These are phyloP conservation scores for Clarireedia monteithiana DNA, from an alignment of 2,329 filamentous ascomycete species.

Conservation along the genomic window DNA sequence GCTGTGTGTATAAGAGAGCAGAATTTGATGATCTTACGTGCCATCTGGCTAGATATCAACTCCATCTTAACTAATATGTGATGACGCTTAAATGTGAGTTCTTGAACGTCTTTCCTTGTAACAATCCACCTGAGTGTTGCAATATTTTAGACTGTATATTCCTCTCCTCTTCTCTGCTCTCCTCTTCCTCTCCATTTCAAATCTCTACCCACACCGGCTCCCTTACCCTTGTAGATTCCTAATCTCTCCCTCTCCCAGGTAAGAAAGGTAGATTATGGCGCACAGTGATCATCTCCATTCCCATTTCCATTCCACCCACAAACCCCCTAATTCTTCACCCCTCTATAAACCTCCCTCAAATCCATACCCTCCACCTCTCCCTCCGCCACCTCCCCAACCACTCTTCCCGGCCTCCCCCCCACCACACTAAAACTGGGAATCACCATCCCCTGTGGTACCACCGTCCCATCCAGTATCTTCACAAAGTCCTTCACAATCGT, in stretches of 20 bases:
- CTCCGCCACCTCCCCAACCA: slow-evolving; percentile 74
- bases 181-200: too few species aligned
- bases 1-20: too few species aligned
- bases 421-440: slow-evolving; percentile 89
- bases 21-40: too few species aligned
- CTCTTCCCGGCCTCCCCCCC: slow-evolving; percentile 70
- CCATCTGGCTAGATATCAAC: too few species aligned
- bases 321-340: slow-evolving; percentile 43
- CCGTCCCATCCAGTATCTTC: slow-evolving; percentile 73
- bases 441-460: slow-evolving; percentile 83
- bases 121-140: too few species aligned
- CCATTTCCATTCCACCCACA: not conserved
- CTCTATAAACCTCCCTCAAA: slow-evolving; percentile 56
- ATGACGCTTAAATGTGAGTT: too few species aligned
- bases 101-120: too few species aligned
- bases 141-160: too few species aligned
- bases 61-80: too few species aligned
- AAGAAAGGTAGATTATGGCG: too few species aligned
- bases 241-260: not conserved
- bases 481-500: slow-evolving; percentile 92
- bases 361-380: slow-evolving; percentile 59
- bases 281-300: not conserved
- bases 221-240: not conserved
- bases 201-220: not conserved
- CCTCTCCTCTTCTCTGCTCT: too few species aligned